A percentile compares a stretch with the other conserved stretches of the same genome.
Evolutionary conservation across 192 early-diverging fungal species (phyloP).

Genomic region (Spizellomyces punctatus): DNA sequence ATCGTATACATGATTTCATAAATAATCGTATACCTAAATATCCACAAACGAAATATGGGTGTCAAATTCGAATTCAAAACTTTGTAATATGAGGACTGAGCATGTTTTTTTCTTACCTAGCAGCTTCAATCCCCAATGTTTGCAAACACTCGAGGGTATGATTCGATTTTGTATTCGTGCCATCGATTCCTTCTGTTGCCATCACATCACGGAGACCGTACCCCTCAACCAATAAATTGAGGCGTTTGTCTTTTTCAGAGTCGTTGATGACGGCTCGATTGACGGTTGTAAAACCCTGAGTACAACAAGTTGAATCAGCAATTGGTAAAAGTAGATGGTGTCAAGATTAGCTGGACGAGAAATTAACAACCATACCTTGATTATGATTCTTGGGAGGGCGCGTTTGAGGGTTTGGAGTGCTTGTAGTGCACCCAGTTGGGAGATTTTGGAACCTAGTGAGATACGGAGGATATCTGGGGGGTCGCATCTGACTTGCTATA

Average conservation of each 20-base stretch:
- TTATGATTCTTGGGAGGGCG: conserved; percentile 79
- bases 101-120: conserved; percentile 51
- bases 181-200: conserved; percentile 81
- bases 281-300: conserved; percentile 79
- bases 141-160: conserved; percentile 90
- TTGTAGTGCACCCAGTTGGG: conserved; percentile 65
- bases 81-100: neutral
- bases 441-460: conserved; percentile 35
- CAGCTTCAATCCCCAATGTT: conserved; percentile 96
- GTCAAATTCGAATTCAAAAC: neutral
- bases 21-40: conserved; percentile 71
- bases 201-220: conserved; percentile 91
- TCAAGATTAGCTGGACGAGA: neutral
- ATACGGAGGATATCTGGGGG: conserved; percentile 42
- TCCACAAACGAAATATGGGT: conserved; percentile 32
- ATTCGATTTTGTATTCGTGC: conserved; percentile 67
- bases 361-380: conserved; percentile 58
- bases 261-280: conserved; percentile 86
- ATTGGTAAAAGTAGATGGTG: neutral
- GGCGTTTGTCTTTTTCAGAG: conserved; percentile 50
- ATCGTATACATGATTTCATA: conserved; percentile 87
- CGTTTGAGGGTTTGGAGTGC: conserved; percentile 83
- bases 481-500: conserved; percentile 46
- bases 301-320: no score
- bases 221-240: conserved; percentile 88